A percentile compares a stretch with the other conserved stretches of the same genome.
phyloP scores from a whole-genome alignment of 139 green algal genomes.

The Prasinococcaceae sp. region DNA sequence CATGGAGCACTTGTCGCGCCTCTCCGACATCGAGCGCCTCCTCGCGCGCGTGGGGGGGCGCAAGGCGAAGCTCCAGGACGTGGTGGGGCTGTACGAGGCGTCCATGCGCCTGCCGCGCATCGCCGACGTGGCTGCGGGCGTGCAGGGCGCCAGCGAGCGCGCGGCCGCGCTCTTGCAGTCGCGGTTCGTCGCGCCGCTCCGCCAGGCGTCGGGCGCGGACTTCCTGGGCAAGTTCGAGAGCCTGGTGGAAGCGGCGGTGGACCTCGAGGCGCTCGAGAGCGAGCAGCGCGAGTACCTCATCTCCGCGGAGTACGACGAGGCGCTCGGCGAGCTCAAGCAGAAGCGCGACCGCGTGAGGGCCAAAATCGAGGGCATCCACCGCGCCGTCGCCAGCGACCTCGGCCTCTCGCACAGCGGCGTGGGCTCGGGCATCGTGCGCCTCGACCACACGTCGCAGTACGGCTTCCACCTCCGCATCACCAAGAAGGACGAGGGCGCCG shows the following conservation, averaged over 20 bases:
- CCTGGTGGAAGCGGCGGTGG: constrained; percentile 79
- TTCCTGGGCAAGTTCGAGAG: constrained; percentile 88
- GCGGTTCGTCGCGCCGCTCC: too few relatives aligned
- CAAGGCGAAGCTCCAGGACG: constrained; percentile 53
- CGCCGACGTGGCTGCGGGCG: constrained; percentile 36
- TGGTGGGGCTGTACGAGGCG: constrained; percentile 81
- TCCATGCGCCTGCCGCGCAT: constrained; percentile 55
- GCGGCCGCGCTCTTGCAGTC: too few relatives aligned
- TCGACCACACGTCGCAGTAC: constrained; percentile 17
- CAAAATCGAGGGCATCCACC: constrained; percentile 30
- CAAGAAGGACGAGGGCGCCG: constrained; percentile 77
- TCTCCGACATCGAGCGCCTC: constrained; percentile 84
- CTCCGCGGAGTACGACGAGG: constrained; percentile 51
- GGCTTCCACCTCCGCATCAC: constrained; percentile 75
- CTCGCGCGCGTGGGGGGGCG: constrained; percentile 62
- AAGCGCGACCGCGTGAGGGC: constrained; percentile 43
- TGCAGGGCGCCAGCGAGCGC: too few relatives aligned
- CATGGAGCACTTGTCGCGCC: constrained; percentile 46
- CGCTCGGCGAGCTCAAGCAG: constrained; percentile 35
- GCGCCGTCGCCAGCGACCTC: constrained; percentile 35
- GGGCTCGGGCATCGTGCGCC: too few relatives aligned
- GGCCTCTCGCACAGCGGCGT: constrained; percentile 67
- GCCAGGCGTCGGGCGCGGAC: constrained; percentile 49
- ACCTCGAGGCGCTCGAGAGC: constrained; percentile 75
- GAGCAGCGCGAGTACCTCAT: constrained; percentile 73